These are phyloP conservation scores for Xylariales sp. DNA, from an alignment of 2,329 filamentous ascomycete genomes.

Conservation along the genomic window DNA sequence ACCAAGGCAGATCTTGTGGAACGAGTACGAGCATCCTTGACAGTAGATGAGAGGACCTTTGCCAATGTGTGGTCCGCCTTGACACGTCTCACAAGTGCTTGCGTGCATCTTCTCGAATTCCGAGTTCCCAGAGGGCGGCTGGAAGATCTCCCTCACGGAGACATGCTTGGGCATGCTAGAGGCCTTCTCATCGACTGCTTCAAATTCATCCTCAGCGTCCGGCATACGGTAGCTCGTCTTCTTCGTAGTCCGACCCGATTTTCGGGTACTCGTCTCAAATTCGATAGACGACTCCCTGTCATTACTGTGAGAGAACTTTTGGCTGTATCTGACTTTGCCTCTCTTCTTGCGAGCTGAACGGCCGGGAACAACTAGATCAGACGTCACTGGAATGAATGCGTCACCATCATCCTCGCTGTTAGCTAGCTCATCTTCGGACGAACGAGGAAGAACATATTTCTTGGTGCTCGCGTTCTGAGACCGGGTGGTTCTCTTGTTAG, in stretches of 20 bases:
- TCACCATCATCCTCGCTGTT: constrained; percentile 17
- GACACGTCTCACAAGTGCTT: constrained; percentile 68
- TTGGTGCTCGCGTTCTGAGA: background rate
- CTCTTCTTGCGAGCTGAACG: constrained; percentile 15
- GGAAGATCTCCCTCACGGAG: constrained; percentile 71
- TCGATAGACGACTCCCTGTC: constrained; percentile 42
- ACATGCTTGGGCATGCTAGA: constrained; percentile 47
- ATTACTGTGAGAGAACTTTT: constrained; percentile 10
- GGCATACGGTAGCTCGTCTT: constrained; percentile 46
- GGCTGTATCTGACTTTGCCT: constrained; percentile 14
- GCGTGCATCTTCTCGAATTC: constrained; percentile 68
- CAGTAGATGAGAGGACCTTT: constrained; percentile 77
- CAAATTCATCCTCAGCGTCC: constrained; percentile 56
- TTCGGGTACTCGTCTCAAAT: constrained; percentile 42
- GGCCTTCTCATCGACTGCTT: constrained; percentile 41
- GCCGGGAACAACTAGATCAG: constrained; percentile 20
- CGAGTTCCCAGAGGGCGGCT: constrained; percentile 53
- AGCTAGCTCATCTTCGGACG: constrained; percentile 28
- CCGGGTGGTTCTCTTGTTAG: constrained; percentile 5
- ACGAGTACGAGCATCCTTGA: constrained; percentile 82
- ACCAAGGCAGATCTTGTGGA: constrained; percentile 81
- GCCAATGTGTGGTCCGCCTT: constrained; percentile 42
- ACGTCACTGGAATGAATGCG: constrained; percentile 17
- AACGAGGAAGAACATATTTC: constrained; percentile 8
- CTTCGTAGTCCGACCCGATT: constrained; percentile 43